phyloP scores from a whole-genome alignment of 306 rosid species.

The Vigna unguiculata region DNA sequence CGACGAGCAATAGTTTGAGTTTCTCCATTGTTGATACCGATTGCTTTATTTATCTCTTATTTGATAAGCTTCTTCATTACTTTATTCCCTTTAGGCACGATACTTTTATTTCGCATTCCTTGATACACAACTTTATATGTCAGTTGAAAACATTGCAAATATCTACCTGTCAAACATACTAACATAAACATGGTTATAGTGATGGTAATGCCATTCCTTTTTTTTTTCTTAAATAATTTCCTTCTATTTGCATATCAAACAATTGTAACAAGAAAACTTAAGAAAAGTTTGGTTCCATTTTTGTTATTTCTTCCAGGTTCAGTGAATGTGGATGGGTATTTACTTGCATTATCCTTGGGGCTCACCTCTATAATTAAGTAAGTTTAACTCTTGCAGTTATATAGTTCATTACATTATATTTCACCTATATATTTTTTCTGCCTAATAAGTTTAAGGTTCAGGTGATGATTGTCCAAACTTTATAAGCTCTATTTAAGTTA shows the following conservation, averaged over 20 bases:
- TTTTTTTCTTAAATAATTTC: not conserved
- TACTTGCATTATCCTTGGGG: slow-evolving; percentile 88
- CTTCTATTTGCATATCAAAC: slow-evolving; percentile 28
- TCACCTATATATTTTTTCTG: not conserved
- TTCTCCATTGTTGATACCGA: slow-evolving; percentile 18
- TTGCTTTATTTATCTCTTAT: slow-evolving; percentile 33
- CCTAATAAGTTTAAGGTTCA: not conserved
- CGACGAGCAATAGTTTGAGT: slow-evolving; percentile 41
- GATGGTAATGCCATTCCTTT: slow-evolving; percentile 10
- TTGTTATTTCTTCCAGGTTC: slow-evolving; percentile 63
- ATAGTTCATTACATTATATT: not conserved
- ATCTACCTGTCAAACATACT: not conserved
- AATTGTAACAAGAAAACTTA: slow-evolving; percentile 19
- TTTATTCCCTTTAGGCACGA: not conserved
- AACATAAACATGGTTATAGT: slow-evolving; percentile 1
- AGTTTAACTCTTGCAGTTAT: slow-evolving; percentile 46
- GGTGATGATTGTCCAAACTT: not conserved
- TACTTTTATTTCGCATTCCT: slow-evolving; percentile 26
- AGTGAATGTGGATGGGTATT: slow-evolving; percentile 69
- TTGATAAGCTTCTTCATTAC: slow-evolving; percentile 18
- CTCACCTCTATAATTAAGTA: slow-evolving; percentile 84
- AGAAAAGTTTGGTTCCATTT: slow-evolving; percentile 17
- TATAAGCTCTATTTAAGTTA: not conserved
- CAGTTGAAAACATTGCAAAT: slow-evolving; percentile 21
- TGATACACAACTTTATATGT: slow-evolving; percentile 2